These are phyloP conservation scores for Paramecium biaurelia DNA, from an alignment of 73 alveolate genomes.

Conservation along the genomic window DNA sequence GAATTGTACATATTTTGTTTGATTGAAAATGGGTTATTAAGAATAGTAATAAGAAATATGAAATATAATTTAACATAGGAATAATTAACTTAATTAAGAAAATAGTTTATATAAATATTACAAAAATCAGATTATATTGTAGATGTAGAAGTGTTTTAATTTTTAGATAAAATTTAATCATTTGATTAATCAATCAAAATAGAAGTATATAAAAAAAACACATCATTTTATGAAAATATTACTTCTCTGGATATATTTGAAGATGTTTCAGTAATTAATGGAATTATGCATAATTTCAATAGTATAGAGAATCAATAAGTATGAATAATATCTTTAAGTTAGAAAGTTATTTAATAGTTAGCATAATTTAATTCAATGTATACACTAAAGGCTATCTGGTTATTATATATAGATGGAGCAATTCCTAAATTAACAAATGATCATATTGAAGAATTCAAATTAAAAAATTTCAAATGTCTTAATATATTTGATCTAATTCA, in stretches of 20 bases:
- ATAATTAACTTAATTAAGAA: neutral
- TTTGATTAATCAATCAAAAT: neutral
- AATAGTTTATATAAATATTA: neutral
- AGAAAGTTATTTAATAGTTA: constrained; percentile 6
- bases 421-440: neutral
- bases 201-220: neutral
- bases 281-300: neutral
- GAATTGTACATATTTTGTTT: neutral
- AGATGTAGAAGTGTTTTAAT: neutral
- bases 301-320: neutral
- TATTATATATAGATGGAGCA: neutral
- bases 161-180: neutral
- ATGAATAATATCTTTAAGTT: neutral
- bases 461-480: neutral
- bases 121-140: neutral
- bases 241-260: neutral
- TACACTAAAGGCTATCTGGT: neutral
- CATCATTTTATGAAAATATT: neutral
- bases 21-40: neutral
- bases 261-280: neutral
- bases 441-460: neutral
- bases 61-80: neutral
- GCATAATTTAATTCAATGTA: neutral
- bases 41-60: neutral
- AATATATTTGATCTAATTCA: neutral